Evolutionary conservation across 805 yeast genomes (phyloP).

Genomic region (Saccharomycopsis schoenii): DNA sequence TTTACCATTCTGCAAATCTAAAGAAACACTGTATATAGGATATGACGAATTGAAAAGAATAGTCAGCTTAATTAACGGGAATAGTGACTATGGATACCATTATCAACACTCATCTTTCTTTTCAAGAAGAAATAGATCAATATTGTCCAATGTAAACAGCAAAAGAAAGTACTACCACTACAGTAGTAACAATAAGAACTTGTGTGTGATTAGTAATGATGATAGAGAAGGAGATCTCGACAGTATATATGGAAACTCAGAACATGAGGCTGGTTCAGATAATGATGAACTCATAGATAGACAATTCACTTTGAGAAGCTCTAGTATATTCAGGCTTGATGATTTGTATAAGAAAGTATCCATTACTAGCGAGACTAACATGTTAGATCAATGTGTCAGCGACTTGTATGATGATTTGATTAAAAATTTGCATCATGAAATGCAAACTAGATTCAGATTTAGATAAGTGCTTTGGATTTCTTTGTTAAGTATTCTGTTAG

Average conservation of each 20-base stretch:
- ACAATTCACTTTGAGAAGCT: slow-evolving; percentile 16
- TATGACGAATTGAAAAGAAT: slow-evolving; percentile 52
- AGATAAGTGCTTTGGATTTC: background rate
- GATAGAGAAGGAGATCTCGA: background rate
- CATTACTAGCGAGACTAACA: slow-evolving; percentile 9
- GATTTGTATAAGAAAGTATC: slow-evolving; percentile 14
- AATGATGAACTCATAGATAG: slow-evolving; percentile 9
- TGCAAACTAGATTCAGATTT: slow-evolving; percentile 6
- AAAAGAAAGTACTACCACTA: background rate
- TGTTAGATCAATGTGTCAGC: slow-evolving; percentile 9
- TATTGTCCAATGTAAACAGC: slow-evolving; percentile 1
- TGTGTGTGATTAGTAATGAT: background rate
- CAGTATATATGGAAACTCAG: background rate
- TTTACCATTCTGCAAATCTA: slow-evolving; percentile 27
- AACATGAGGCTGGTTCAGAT: background rate
- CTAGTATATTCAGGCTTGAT: slow-evolving; percentile 14
- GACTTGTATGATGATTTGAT: slow-evolving; percentile 16
- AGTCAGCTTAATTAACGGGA: slow-evolving; percentile 48
- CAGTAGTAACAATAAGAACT: background rate
- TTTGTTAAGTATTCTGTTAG: background rate
- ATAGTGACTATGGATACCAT: slow-evolving; percentile 19
- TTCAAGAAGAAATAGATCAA: slow-evolving; percentile 7
- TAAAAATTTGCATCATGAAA: slow-evolving; percentile 14
- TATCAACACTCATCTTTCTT: slow-evolving; percentile 9
- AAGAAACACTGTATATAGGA: slow-evolving; percentile 46